A percentile compares a stretch with the other conserved stretches of the same genome.
Evolutionary conservation across 768 basidiomycete species (phyloP).

Genomic region (Cubamyces lactineus): DNA sequence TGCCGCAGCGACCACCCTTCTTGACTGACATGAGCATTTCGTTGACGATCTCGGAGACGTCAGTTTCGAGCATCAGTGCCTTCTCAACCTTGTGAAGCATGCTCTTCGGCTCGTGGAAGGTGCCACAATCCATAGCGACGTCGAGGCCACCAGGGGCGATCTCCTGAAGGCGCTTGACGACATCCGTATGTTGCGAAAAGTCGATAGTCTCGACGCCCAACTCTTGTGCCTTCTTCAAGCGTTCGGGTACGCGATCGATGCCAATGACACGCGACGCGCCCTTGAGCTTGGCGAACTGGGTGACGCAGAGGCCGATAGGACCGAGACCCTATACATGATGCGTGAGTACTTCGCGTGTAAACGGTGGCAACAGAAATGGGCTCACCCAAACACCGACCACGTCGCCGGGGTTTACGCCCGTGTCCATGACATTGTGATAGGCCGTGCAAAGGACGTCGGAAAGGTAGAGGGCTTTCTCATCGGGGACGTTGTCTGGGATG

Average conservation of each 20-base stretch:
- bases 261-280: conserved; percentile 72
- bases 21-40: conserved; percentile 47
- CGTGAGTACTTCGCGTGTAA: background rate
- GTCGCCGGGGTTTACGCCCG: conserved; percentile 72
- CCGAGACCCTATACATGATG: conserved; percentile 52
- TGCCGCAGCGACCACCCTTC: conserved; percentile 60
- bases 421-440: conserved; percentile 76
- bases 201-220: conserved; percentile 59
- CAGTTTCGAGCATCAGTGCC: conserved; percentile 74
- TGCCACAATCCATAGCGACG: conserved; percentile 60
- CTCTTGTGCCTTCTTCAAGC: conserved; percentile 50
- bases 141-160: conserved; percentile 68
- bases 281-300: conserved; percentile 65
- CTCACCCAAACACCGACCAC: conserved; percentile 71
- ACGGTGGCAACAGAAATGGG: conserved; percentile 3
- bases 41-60: conserved; percentile 66
- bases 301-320: conserved; percentile 65
- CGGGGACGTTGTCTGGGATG: conserved; percentile 64
- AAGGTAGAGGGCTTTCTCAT: conserved; percentile 63
- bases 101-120: conserved; percentile 74
- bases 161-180: conserved; percentile 60
- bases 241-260: conserved; percentile 63
- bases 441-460: conserved; percentile 71
- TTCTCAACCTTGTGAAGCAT: conserved; percentile 69
- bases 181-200: conserved; percentile 52